These are phyloP conservation scores for Colletotrichum sojae DNA, from an alignment of 2,329 filamentous ascomycete species.

Conservation along the genomic window DNA sequence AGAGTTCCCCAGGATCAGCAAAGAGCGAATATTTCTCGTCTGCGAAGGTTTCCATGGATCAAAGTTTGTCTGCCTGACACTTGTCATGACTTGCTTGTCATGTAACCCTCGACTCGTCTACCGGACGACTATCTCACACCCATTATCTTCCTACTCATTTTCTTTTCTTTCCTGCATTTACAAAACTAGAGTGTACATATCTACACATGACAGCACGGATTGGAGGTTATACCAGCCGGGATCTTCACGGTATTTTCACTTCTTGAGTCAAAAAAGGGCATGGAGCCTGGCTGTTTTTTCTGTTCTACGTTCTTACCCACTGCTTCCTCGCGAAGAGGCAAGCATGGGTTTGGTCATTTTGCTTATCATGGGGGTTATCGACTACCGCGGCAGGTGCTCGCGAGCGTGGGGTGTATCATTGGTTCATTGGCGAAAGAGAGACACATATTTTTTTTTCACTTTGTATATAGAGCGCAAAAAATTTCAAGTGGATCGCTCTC, in stretches of 20 bases:
- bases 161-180: constrained; percentile 17
- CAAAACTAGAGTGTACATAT: constrained; percentile 38
- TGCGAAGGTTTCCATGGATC: constrained; percentile 11
- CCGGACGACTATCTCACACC: neutral
- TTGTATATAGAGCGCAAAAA: constrained; percentile 20
- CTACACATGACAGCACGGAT: constrained; percentile 31
- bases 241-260: constrained; percentile 19
- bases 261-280: neutral
- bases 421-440: neutral
- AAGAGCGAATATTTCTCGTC: constrained; percentile 2
- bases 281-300: too few species aligned
- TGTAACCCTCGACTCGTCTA: too few species aligned
- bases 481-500: neutral
- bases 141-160: neutral
- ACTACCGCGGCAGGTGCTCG: constrained; percentile 9
- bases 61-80: neutral
- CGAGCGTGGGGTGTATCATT: constrained; percentile 10
- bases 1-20: neutral
- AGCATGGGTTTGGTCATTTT: neutral
- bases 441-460: neutral
- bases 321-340: neutral
- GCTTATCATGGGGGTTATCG: neutral
- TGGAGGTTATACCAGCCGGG: constrained; percentile 37
- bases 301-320: too few species aligned
- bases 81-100: too few species aligned